Percentiles rank a stretch among this genome's conserved stretches.
phyloP scores from a whole-genome alignment of 176 grass and related monocot species.

The Carex cristatella region DNA sequence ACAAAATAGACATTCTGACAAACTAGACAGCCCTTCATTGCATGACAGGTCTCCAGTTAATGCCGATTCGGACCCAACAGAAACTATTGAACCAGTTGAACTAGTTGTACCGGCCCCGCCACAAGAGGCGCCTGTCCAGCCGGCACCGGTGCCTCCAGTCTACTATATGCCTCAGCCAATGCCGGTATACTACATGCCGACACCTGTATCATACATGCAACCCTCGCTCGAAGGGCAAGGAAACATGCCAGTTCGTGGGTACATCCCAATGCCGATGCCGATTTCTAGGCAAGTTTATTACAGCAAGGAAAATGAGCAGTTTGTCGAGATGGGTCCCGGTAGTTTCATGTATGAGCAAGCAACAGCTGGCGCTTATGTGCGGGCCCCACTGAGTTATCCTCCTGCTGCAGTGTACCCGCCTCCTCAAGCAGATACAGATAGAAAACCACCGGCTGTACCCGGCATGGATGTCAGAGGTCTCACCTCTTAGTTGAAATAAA shows the following conservation, averaged over 20 bases:
- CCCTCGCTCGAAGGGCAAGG: neutral
- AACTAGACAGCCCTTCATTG: constrained; percentile 9
- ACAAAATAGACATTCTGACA: neutral
- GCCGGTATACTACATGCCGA: constrained; percentile 44
- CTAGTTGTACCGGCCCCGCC: neutral
- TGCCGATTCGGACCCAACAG: constrained; percentile 13
- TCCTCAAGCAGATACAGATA: constrained; percentile 8
- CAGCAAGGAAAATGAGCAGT: constrained; percentile 8
- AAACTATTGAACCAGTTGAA: neutral
- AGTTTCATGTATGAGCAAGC: constrained; percentile 14
- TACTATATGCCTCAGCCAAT: constrained; percentile 50
- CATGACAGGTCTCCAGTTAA: constrained; percentile 27
- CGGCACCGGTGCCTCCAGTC: constrained; percentile 27
- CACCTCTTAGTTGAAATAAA: neutral
- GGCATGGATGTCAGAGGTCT: constrained; percentile 16
- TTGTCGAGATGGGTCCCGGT: neutral
- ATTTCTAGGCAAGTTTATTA: neutral
- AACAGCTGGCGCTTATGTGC: constrained; percentile 10
- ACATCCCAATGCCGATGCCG: neutral
- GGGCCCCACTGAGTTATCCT: constrained; percentile 8
- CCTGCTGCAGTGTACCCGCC: constrained; percentile 3
- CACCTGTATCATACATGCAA: constrained; percentile 33
- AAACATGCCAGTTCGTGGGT: constrained; percentile 22
- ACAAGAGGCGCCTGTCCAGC: constrained; percentile 32
- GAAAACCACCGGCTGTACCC: neutral